Percentiles rank a stretch among this genome's conserved stretches.
Conservation (phyloP, 176 grass and related monocot genomes). For the Stipa capillata region DNA sequence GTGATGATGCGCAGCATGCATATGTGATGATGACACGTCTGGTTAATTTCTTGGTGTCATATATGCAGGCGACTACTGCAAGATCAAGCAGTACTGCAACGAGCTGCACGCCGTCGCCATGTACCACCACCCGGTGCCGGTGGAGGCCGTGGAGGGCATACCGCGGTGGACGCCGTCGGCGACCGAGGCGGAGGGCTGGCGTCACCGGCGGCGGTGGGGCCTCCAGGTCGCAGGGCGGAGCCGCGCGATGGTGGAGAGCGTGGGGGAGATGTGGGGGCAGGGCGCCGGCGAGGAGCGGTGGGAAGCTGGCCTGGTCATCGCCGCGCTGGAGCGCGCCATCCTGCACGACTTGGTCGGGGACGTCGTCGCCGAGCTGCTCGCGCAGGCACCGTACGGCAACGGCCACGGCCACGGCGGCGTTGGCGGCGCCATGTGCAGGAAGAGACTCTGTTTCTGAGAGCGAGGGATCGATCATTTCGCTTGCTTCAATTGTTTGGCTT, state of each 20-base stretch:
- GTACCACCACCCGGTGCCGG: neutral
- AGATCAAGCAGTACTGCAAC: neutral
- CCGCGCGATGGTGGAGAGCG: slow-evolving; percentile 46
- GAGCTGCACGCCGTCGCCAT: slow-evolving; percentile 9
- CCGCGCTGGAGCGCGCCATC: slow-evolving; percentile 55
- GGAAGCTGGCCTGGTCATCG: slow-evolving; percentile 40
- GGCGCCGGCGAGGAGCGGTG: slow-evolving; percentile 37
- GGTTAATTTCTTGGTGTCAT: neutral
- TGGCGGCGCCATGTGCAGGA: slow-evolving; percentile 43
- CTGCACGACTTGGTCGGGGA: slow-evolving; percentile 54
- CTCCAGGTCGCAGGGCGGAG: slow-evolving; percentile 14
- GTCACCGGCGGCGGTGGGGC: slow-evolving; percentile 25
- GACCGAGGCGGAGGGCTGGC: slow-evolving; percentile 16
- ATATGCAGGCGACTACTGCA: slow-evolving; percentile 26
- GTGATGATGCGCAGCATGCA: too few relatives aligned
- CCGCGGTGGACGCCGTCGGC: neutral
- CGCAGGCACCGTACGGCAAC: neutral
- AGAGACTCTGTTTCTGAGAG: slow-evolving; percentile 52
- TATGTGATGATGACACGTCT: neutral
- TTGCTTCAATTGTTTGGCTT: neutral
- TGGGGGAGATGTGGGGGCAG: slow-evolving; percentile 45
- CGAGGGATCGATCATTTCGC: neutral
- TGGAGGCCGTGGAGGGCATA: neutral
- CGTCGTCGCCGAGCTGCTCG: slow-evolving; percentile 40
- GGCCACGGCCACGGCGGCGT: neutral